Conservation (phyloP, 2,329 filamentous ascomycete species). For the Parascedosporium putredinis region DNA sequence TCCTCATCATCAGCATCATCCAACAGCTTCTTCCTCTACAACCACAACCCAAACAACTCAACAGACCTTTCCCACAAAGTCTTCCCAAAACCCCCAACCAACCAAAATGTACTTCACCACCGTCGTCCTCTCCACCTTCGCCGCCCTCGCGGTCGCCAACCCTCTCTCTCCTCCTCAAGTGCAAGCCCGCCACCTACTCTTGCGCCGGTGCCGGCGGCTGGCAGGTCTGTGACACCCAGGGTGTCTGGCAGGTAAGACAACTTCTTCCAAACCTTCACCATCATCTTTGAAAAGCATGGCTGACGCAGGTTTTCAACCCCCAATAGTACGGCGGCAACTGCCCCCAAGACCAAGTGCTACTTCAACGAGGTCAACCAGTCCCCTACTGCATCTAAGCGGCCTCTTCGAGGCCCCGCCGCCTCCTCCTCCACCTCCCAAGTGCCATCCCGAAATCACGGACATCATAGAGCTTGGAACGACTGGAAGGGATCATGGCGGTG, state of each 20-base stretch:
- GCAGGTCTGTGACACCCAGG: slow-evolving; percentile 21
- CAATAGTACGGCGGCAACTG: slow-evolving; percentile 22
- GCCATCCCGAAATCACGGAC: too few relatives aligned
- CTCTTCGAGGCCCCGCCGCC: neutral
- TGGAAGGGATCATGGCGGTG: too few relatives aligned
- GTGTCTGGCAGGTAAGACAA: slow-evolving; percentile 24
- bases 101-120: slow-evolving; percentile 11
- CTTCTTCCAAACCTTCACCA: too few relatives aligned
- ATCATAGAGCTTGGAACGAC: too few relatives aligned
- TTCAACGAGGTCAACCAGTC: slow-evolving; percentile 23
- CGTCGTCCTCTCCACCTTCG: slow-evolving; percentile 15
- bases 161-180: slow-evolving; percentile 12
- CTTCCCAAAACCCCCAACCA: slow-evolving; percentile 1
- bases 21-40: too few relatives aligned
- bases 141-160: slow-evolving; percentile 11
- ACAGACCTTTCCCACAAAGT: neutral
- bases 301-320: neutral
- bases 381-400: slow-evolving; percentile 24
- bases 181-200: slow-evolving; percentile 24
- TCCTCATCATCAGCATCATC: neutral
- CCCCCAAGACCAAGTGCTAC: slow-evolving; percentile 25
- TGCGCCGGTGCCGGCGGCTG: slow-evolving; percentile 21
- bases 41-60: too few relatives aligned
- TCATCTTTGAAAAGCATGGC: neutral
- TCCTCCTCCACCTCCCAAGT: neutral